phyloP scores from a whole-genome alignment of 805 yeast genomes.

The Monosporozyma unispora region DNA sequence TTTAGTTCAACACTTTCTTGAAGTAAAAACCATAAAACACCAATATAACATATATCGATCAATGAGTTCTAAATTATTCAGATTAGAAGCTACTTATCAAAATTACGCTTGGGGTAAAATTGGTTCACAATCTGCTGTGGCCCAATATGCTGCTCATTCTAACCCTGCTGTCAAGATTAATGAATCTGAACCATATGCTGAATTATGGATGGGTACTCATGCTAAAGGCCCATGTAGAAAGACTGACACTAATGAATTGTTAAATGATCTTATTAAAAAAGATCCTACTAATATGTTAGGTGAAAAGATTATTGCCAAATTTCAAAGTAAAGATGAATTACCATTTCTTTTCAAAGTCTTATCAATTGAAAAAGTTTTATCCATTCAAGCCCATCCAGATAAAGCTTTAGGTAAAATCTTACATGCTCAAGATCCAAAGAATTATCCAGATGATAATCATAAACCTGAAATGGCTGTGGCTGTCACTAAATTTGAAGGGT shows the following conservation, averaged over 20 bases:
- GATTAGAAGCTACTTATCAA: constrained; percentile 48
- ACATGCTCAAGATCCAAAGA: constrained; percentile 76
- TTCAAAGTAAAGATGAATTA: constrained; percentile 59
- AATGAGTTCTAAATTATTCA: constrained; percentile 28
- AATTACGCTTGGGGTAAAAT: constrained; percentile 85
- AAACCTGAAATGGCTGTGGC: constrained; percentile 99
- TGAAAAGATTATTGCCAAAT: constrained; percentile 47
- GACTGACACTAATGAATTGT: constrained; percentile 44
- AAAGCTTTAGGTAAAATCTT: constrained; percentile 69
- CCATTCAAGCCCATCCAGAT: constrained; percentile 98
- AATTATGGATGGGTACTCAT: constrained; percentile 99
- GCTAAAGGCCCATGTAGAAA: constrained; percentile 76
- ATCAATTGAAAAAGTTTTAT: constrained; percentile 83
- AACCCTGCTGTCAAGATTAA: constrained; percentile 55
- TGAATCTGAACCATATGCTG: constrained; percentile 84
- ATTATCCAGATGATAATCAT: constrained; percentile 96
- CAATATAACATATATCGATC: not conserved
- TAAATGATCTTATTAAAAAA: constrained; percentile 57
- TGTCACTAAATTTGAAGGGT: constrained; percentile 90
- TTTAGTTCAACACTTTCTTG: not conserved
- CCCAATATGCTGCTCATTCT: constrained; percentile 69
- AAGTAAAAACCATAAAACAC: not conserved
- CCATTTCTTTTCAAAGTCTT: constrained; percentile 93
- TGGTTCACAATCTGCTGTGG: constrained; percentile 81
- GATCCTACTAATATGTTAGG: constrained; percentile 57